Evolutionary conservation across 495 filamentous ascomycete species (phyloP), one percentile per base, ranked within the genome.

Genomic region (Tricharina praecox): DNA sequence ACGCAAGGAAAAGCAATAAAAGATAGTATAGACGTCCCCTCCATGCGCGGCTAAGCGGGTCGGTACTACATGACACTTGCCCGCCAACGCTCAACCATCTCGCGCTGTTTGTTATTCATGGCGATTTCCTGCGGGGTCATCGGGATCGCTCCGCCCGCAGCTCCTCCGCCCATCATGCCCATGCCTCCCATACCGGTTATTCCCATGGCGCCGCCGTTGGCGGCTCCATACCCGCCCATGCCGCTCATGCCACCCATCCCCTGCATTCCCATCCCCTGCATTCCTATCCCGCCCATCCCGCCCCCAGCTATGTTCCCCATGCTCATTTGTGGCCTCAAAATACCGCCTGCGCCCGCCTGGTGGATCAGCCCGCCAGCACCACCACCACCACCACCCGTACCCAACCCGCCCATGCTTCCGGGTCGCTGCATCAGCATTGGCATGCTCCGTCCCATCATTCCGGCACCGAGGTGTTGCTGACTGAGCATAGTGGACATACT

Each of bases 81-180:
- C 56, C 88, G 74, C 88, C 88, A 96, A 49, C 79, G 73, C 64
- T 96, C 85, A 55, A 96, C 85, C 66, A 82, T 74, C 45, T 82
- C 82, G 57, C 75, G 71, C 59, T 82, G 81, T 25, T 64, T 68
- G n/a, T 69, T 65, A 44, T 76, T 71, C 49, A 71, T 54, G 19
- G 53, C 51, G 18, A 26, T 25, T 11, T 48, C 45, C 45, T 25
- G 62, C 55, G 34, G 54, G 53, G 7, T 50, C 25, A 54, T 52
- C 49, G 66, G 55, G 57, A 61, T 41, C 58, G 54, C 58, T 64
- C 66, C 23, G 52, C 64, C 58, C 63, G 55, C 49, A 53, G 61
- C 50, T 58, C 59, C 55, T 58, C 58, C 15, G 59, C 66, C 53
- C 60, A 63, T 49, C 56, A 47, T 55, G 44, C 33, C 55, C 52